Base-by-base conservation (phyloP, 2,329 filamentous ascomycete species). In the Colletotrichum spaethianum region DNA sequence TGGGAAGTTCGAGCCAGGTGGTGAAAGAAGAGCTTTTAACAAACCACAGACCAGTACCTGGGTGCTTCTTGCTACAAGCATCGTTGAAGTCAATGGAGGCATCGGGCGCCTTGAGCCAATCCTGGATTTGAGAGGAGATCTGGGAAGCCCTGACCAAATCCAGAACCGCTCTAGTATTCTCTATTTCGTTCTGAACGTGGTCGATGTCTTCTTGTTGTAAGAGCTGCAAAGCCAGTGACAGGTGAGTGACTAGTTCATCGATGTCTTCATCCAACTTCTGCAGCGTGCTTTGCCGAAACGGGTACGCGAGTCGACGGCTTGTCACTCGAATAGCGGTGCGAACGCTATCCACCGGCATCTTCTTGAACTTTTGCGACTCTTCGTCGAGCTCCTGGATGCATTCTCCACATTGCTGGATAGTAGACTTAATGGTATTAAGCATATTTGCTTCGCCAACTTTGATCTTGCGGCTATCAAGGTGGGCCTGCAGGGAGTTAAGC, bases 241-340 rank as follows among this genome's bases (percentile, higher is more conserved):
- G 60, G 16, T 78, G 77, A 8, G 73, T 73, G 23, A 79, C 70
- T 26, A 80, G 76, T 1, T 81, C 81, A 63, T 76, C 74, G n/a
- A 83, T 74, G 63, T 82, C 77, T 73, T 82, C 80, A 67, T 82
- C 79, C 11, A 84, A 79, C 67, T 82, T 82, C 63, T 80, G 76
- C 53, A 85, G 72, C 1, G 82, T 84, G 57, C 79, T 82, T 68
- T 78, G 74, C 50, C 79, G 76, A 68, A 84, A 78, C 1, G 79
- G 80, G 52, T 82, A 81, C 1, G 75, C 73, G 2, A 77, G 52
- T 31, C 74, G 75, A 33, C 73, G 75, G 33, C 71, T 66, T 26
- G 63, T 65, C 7, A 73, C 65, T n/a, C 55, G 44, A n/a, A 42
- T 16, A 3, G 23, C 23, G 7, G 60, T 6, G 40, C 50, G 63